A percentile compares a stretch with the other conserved stretches of the same genome.
phyloP scores from a whole-genome alignment of 2,329 filamentous ascomycete species.

The Cercospora berteroae region DNA sequence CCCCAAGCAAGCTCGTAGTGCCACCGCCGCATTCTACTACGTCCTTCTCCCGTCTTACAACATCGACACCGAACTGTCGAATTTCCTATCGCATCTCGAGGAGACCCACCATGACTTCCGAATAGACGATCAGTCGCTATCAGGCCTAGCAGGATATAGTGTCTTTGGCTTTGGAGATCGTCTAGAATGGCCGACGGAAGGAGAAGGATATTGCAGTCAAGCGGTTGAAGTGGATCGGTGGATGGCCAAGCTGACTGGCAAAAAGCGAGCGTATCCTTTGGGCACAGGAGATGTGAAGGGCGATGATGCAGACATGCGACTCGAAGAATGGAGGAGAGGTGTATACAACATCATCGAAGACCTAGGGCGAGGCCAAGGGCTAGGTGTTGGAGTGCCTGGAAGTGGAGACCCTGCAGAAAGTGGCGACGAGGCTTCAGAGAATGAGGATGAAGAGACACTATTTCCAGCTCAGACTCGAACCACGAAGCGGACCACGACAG shows the following conservation, averaged over 20 bases:
- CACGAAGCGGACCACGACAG: slow-evolving; percentile 48
- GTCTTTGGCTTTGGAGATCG: slow-evolving; percentile 93
- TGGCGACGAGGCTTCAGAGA: slow-evolving; percentile 68
- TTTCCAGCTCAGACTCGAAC: slow-evolving; percentile 40
- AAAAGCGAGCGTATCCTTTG: slow-evolving; percentile 82
- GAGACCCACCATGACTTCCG: slow-evolving; percentile 97
- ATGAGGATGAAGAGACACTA: slow-evolving; percentile 42
- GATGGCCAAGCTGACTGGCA: slow-evolving; percentile 90
- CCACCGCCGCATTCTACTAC: slow-evolving; percentile 70
- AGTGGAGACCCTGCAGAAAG: slow-evolving; percentile 84
- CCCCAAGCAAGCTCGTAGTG: slow-evolving; percentile 64
- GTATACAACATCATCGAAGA: slow-evolving; percentile 68
- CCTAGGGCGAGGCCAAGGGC: slow-evolving; percentile 51
- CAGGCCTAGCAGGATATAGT: slow-evolving; percentile 75
- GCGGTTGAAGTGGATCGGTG: slow-evolving; percentile 88
- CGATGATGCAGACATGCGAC: slow-evolving; percentile 59
- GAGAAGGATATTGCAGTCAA: slow-evolving; percentile 89
- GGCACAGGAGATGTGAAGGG: slow-evolving; percentile 80
- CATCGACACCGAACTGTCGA: slow-evolving; percentile 87
- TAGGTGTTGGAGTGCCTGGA: slow-evolving; percentile 68
- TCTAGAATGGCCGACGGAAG: slow-evolving; percentile 87
- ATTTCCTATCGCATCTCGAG: slow-evolving; percentile 78
- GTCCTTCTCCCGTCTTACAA: slow-evolving; percentile 89
- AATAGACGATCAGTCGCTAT: slow-evolving; percentile 83
- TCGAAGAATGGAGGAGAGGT: slow-evolving; percentile 77